Conservation (phyloP, 805 yeast genomes). For the Ogataea polymorpha region DNA sequence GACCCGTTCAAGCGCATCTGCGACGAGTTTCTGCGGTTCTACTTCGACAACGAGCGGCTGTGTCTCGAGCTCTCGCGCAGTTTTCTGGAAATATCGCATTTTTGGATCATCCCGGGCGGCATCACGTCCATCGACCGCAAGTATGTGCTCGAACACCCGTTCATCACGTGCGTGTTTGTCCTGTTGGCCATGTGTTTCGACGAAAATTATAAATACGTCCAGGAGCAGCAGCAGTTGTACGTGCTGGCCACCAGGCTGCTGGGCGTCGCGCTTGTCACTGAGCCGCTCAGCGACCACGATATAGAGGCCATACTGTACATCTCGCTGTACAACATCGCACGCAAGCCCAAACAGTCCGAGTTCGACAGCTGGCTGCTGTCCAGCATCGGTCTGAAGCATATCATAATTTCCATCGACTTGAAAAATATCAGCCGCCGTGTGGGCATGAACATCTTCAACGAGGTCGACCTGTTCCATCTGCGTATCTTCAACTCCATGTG, state of each 20-base stretch:
- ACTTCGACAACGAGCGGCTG: constrained; percentile 39
- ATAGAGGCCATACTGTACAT: constrained; percentile 58
- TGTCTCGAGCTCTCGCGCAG: constrained; percentile 45
- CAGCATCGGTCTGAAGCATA: constrained; percentile 48
- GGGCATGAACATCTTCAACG: constrained; percentile 19
- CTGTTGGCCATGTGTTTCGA: constrained; percentile 55
- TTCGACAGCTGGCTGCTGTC: constrained; percentile 53
- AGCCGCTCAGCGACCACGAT: constrained; percentile 56
- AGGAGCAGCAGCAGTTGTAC: constrained; percentile 46
- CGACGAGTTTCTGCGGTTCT: constrained; percentile 46
- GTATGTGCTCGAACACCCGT: constrained; percentile 50
- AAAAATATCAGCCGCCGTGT: constrained; percentile 39
- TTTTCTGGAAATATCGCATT: constrained; percentile 51
- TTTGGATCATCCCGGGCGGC: constrained; percentile 63
- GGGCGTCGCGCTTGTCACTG: constrained; percentile 47
- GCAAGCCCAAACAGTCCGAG: constrained; percentile 51
- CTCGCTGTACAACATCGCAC: constrained; percentile 50
- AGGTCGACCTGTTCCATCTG: constrained; percentile 48
- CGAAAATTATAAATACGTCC: constrained; percentile 46
- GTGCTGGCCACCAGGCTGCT: constrained; percentile 47
- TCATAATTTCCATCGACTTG: constrained; percentile 46
- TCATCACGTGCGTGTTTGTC: constrained; percentile 52
- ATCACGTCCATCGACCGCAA: constrained; percentile 43
- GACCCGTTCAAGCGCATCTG: constrained; percentile 36
- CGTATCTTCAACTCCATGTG: constrained; percentile 53